phyloP scores from a whole-genome alignment of 163 green algal genomes.

The Coccomyxa subellipsoidea region DNA sequence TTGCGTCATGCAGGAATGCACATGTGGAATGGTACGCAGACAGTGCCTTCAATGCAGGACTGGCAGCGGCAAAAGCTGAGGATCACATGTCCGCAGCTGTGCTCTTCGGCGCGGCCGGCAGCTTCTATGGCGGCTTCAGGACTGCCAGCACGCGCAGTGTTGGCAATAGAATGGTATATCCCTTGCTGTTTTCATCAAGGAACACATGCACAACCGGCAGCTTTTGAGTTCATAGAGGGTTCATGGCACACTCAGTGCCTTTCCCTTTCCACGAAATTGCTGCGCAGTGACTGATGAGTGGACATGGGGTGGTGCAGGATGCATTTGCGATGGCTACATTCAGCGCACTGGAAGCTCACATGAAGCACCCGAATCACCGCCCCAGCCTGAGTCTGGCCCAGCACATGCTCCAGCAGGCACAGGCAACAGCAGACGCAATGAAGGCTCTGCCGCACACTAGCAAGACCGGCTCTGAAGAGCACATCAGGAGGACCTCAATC shows the following conservation, averaged over 20 bases:
- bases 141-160: neutral
- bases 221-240: no score
- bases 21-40: constrained; percentile 16
- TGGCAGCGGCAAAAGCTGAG: neutral
- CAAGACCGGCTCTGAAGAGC: neutral
- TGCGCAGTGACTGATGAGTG: no score
- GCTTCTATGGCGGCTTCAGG: neutral
- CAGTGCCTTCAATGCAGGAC: constrained; percentile 9
- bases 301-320: neutral
- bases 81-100: neutral
- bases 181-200: neutral
- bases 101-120: neutral
- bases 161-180: neutral
- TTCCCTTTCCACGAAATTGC: no score
- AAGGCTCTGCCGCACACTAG: neutral
- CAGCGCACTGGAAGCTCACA: neutral
- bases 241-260: no score
- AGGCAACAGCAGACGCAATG: neutral
- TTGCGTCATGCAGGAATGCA: neutral
- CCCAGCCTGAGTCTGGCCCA: neutral
- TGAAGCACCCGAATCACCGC: neutral
- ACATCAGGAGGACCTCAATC: neutral
- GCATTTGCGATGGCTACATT: neutral
- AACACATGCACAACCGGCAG: neutral
- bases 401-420: neutral